phyloP scores from a whole-genome alignment of 2,329 filamentous ascomycete genomes.

The Fusarium papillatum region DNA sequence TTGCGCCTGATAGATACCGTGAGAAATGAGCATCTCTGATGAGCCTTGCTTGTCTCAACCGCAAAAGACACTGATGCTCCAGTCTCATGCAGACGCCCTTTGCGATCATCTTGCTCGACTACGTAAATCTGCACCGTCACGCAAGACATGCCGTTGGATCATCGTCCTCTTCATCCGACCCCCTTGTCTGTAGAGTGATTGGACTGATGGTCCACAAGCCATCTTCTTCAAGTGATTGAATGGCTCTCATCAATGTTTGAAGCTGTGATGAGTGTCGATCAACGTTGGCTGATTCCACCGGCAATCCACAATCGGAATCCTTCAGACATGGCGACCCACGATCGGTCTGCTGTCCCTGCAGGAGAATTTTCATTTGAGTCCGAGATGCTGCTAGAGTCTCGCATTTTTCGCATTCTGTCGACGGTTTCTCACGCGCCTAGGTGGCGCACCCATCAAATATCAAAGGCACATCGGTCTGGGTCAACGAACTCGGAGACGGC shows the following conservation, averaged over 20 bases:
- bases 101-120: constrained; percentile 1
- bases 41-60: background rate
- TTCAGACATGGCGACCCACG: constrained; percentile 7
- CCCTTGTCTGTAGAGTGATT: background rate
- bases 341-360: background rate
- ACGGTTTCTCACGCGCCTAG: constrained; percentile 1
- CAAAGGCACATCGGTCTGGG: background rate
- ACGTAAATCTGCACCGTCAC: background rate
- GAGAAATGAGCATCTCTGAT: background rate
- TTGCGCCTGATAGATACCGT: background rate
- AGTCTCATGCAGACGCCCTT: background rate
- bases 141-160: background rate
- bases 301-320: constrained; percentile 20
- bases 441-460: constrained; percentile 13
- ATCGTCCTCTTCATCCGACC: background rate
- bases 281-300: constrained; percentile 6
- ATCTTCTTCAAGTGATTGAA: background rate
- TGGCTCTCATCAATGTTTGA: background rate
- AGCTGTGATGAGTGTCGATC: constrained; percentile 9
- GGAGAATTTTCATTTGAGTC: background rate
- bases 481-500: background rate
- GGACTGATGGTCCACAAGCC: background rate
- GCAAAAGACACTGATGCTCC: background rate
- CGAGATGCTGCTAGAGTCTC: background rate
- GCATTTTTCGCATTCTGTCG: background rate